Base-by-base conservation (phyloP, 208 protist genomes). In the Hexamita inflata region DNA sequence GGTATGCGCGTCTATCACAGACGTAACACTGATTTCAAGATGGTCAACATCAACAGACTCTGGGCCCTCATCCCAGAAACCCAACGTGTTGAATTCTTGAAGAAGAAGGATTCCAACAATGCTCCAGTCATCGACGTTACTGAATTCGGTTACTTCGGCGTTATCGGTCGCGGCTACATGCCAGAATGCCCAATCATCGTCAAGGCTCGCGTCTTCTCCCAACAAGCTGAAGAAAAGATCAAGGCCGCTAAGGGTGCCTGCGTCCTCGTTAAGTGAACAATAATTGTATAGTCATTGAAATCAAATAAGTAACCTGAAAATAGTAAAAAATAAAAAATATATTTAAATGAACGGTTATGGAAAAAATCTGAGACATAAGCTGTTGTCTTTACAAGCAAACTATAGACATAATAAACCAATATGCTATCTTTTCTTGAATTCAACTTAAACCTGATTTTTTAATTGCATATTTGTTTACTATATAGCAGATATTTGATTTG, bases 221-320 rank as follows among this genome's bases (percentile, higher is more conserved):
- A 92, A 82, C 77, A 88, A 35, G 97, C 97, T 59, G 95, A 99
- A 88, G 88, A 95, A 88, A 99, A 99, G 91, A 98, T 99, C 86
- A 94, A 95, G 80, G 93, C 89, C 82, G 94, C 87, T 77, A 96
- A 96, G 81, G 97, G 97, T 83, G 92, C 42, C 35, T 4, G 19
- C 26, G 34, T 70, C 38, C 64, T 70, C 34, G 64, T 70, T n/a
- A n/a, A n/a, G n/a, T n/a, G n/a, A n/a, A n/a, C n/a, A n/a, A n/a
- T n/a, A n/a, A n/a, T n/a, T n/a, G n/a, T n/a, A n/a, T n/a, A n/a
- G n/a, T n/a, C n/a, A n/a, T n/a, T n/a, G n/a, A n/a, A n/a, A n/a
- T n/a, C n/a, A n/a, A n/a, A n/a, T n/a, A n/a, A n/a, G n/a, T n/a
- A n/a, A n/a, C n/a, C n/a, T n/a, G n/a, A n/a, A n/a, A n/a, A n/a